phyloP scores from a whole-genome alignment of 2,329 filamentous ascomycete species.

The Cladosporium halotolerans region DNA sequence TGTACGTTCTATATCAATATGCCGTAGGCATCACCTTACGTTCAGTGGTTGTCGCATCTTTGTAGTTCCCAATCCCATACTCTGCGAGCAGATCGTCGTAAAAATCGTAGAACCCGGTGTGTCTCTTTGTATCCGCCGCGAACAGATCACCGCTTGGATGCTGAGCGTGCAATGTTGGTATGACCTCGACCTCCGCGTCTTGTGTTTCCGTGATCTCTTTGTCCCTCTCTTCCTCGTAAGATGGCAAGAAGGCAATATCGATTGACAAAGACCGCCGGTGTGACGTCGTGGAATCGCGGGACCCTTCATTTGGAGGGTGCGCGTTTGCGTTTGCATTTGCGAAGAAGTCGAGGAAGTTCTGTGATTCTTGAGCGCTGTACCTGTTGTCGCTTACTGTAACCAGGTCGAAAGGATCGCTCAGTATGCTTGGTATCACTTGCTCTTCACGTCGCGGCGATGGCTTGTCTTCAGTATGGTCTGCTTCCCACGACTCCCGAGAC shows the following conservation, averaged over 20 bases:
- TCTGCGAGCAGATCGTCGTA: conserved; percentile 4
- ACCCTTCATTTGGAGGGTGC: not conserved
- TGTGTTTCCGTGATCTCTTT: not conserved
- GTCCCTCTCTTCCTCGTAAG: not conserved
- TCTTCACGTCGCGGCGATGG: not conserved
- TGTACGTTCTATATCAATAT: no score
- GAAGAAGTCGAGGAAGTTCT: not conserved
- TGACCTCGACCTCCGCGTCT: not conserved
- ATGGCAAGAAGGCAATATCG: conserved; percentile 1
- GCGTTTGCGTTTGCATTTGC: not conserved
- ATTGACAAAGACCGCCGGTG: conserved; percentile 7
- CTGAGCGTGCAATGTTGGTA: not conserved
- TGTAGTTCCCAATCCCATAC: not conserved
- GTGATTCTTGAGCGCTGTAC: not conserved
- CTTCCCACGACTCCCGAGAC: not conserved
- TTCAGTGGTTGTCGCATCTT: not conserved
- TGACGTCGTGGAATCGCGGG: not conserved
- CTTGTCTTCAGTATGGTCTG: not conserved
- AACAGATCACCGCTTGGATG: not conserved
- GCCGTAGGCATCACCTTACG: no score
- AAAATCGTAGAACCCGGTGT: conserved; percentile 4
- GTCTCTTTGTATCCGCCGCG: not conserved
- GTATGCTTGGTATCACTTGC: not conserved
- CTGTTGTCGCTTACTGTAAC: not conserved
- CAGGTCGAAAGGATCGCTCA: conserved; percentile 7